Base-by-base conservation (phyloP, 495 filamentous ascomycete genomes). In the Paragyromitra xinjiangensis region DNA sequence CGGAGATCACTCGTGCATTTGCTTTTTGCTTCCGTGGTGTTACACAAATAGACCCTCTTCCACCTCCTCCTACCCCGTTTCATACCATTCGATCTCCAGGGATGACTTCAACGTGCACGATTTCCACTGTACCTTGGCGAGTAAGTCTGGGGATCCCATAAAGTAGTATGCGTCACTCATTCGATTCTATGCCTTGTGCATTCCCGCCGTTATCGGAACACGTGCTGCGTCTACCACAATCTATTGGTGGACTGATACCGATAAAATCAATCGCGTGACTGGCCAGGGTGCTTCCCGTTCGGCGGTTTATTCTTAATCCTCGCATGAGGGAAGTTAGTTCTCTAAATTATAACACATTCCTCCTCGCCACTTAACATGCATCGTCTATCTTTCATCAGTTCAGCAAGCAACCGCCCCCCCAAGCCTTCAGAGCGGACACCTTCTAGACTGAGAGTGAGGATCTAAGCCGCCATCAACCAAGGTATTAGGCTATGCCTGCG, bases 1-100 rank as follows among this genome's bases (percentile, higher is more conserved):
- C 64, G 19, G 51, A 55, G 34, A 68, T 55, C 64, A 68, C 64
- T 68, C 64, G 64, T 42, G n/a, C 7, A 55, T 29, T 42, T 55
- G 34, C 48, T 68, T 68, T 61, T 61, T 61, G 51, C n/a, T 53
- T 53, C n/a, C 50, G 19, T 22, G 51, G 51, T 11, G 51, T 55
- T 55, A 55, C 51, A 55, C 51, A 55, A 19, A 9, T 48, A 16
- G 44, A 48, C 44, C 44, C 44, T 48, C 16, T 12, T 5, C 14
- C 11, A 12, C 16, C 44, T 48, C 44, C 11, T 48, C 51, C 19
- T 8, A 1, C 50, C 50, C 19, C 50, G 19, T 53, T n/a, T 22
- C 51, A 9, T 55, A 9, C 6, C 9, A 19, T 55, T 19, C 51
- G 3, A 26, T 22, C n/a, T 11, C 7, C 51, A 55, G 51, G 19